phyloP scores from a whole-genome alignment of 2,329 filamentous ascomycete genomes.

The Samsoniella hepiali region DNA sequence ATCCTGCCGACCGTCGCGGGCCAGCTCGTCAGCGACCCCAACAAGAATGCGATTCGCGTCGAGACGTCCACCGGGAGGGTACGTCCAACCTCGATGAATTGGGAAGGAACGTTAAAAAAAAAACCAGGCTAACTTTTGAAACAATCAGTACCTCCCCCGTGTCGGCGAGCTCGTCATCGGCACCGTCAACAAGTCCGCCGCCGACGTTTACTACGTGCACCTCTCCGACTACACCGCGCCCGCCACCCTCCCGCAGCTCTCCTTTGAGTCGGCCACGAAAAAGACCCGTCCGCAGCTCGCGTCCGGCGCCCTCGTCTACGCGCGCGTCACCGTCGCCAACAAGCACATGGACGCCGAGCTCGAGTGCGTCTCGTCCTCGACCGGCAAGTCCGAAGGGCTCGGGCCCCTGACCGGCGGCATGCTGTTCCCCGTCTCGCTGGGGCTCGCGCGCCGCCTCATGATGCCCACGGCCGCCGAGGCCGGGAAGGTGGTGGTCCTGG shows the following conservation, averaged over 20 bases:
- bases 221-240: constrained; percentile 63
- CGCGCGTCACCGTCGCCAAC: constrained; percentile 73
- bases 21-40: constrained; percentile 62
- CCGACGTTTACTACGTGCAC: constrained; percentile 76
- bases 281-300: constrained; percentile 82
- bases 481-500: constrained; percentile 69
- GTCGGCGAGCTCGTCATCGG: constrained; percentile 86
- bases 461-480: constrained; percentile 58
- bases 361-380: constrained; percentile 81
- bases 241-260: constrained; percentile 76
- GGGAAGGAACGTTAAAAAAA: not conserved
- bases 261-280: constrained; percentile 90
- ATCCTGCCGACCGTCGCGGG: constrained; percentile 67
- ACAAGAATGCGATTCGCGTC: constrained; percentile 76
- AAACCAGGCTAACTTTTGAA: not conserved
- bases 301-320: constrained; percentile 79
- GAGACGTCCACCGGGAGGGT: constrained; percentile 69
- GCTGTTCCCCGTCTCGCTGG: constrained; percentile 75
- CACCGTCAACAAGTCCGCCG: constrained; percentile 70
- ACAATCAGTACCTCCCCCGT: constrained; percentile 67
- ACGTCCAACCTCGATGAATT: constrained; percentile 27
- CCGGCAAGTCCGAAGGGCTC: constrained; percentile 83
- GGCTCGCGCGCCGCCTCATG: constrained; percentile 78
- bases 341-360: constrained; percentile 86
- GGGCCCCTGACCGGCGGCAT: constrained; percentile 83